Percentiles rank a stretch among this genome's conserved stretches.
Evolutionary conservation across 2,329 filamentous ascomycete species (phyloP).

Genomic region (Rutstroemia sp.): DNA sequence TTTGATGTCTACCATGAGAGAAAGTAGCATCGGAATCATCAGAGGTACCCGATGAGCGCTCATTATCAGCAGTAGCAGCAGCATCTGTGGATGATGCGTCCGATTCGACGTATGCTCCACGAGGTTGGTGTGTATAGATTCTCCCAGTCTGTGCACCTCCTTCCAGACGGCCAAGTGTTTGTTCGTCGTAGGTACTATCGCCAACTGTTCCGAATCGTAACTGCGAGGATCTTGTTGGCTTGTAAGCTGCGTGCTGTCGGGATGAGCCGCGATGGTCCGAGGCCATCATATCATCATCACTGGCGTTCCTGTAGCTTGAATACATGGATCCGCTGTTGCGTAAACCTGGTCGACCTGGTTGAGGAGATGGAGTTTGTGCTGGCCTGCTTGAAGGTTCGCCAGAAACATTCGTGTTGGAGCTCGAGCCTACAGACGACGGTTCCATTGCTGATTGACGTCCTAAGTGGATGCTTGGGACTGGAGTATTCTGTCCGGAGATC

Average conservation of each 20-base stretch:
- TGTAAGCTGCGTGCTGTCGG: conserved; percentile 22
- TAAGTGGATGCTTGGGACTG: conserved; percentile 18
- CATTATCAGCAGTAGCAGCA: conserved; percentile 23
- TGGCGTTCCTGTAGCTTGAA: conserved; percentile 3
- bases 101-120: conserved; percentile 12
- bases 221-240: conserved; percentile 29
- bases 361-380: not conserved
- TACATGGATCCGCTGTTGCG: conserved; percentile 3
- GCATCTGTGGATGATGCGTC: conserved; percentile 19
- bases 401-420: conserved; percentile 2
- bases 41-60: conserved; percentile 25
- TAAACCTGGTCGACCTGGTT: not conserved
- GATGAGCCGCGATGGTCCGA: conserved; percentile 2
- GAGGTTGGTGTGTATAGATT: conserved; percentile 17
- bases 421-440: not conserved
- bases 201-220: conserved; percentile 27
- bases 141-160: conserved; percentile 14
- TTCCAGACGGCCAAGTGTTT: conserved; percentile 24
- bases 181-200: conserved; percentile 19
- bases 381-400: not conserved
- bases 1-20: conserved; percentile 13
- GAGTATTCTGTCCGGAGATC: conserved; percentile 38
- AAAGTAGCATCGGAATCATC: conserved; percentile 25
- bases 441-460: conserved; percentile 11
- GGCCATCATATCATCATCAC: conserved; percentile 3